These are phyloP conservation scores for Auriculariales sp. DNA, from an alignment of 768 basidiomycete genomes.

Conservation along the genomic window DNA sequence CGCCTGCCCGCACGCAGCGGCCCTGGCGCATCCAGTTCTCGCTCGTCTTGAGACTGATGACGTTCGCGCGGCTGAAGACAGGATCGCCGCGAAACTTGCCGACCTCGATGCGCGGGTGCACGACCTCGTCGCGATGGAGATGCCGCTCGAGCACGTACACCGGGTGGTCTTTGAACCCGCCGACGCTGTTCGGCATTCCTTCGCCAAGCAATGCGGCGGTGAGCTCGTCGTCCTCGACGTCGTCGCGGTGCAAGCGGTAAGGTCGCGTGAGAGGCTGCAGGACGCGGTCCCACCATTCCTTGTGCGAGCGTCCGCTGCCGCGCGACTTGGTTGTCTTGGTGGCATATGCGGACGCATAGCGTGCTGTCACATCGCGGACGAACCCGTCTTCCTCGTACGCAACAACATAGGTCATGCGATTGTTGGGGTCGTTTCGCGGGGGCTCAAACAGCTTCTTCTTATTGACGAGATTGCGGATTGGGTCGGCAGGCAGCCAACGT, in stretches of 20 bases:
- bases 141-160: slow-evolving; percentile 78
- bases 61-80: slow-evolving; percentile 74
- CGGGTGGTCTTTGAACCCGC: slow-evolving; percentile 93
- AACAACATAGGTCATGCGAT: slow-evolving; percentile 85
- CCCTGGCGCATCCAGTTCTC: slow-evolving; percentile 95
- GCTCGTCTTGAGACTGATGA: slow-evolving; percentile 75
- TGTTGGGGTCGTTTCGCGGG: slow-evolving; percentile 31
- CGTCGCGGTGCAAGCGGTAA: slow-evolving; percentile 80
- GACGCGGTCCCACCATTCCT: slow-evolving; percentile 78
- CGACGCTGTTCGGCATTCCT: slow-evolving; percentile 83
- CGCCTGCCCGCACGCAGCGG: slow-evolving; percentile 50
- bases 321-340: slow-evolving; percentile 64
- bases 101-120: slow-evolving; percentile 66
- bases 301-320: slow-evolving; percentile 42
- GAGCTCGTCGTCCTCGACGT: slow-evolving; percentile 84
- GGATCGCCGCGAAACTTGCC: slow-evolving; percentile 89
- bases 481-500: slow-evolving; percentile 89
- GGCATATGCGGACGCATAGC: slow-evolving; percentile 66
- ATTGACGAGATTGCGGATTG: slow-evolving; percentile 65
- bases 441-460: slow-evolving; percentile 75
- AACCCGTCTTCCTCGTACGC: slow-evolving; percentile 92
- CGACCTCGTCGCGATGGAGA: slow-evolving; percentile 74
- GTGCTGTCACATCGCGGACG: slow-evolving; percentile 78
- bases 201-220: slow-evolving; percentile 62
- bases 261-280: slow-evolving; percentile 50